Conservation (phyloP, 2,329 filamentous ascomycete genomes). For the Rutstroemia sp. region DNA sequence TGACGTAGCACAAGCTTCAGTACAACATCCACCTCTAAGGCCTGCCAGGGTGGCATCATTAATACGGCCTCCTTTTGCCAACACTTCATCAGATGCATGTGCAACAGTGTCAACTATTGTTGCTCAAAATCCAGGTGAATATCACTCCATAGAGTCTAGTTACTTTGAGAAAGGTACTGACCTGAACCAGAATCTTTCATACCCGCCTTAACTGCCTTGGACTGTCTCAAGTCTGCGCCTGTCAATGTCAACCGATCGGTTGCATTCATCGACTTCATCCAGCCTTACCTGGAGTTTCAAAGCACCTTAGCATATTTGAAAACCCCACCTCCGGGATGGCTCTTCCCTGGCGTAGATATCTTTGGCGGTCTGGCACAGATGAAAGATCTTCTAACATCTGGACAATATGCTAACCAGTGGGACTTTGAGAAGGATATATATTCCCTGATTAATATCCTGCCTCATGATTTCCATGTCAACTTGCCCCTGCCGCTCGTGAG, state of each 20-base stretch:
- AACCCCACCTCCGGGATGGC: slow-evolving; percentile 43
- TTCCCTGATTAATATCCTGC: slow-evolving; percentile 42
- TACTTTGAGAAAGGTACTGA: background rate
- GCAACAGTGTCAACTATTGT: background rate
- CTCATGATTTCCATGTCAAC: slow-evolving; percentile 58
- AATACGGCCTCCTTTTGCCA: background rate
- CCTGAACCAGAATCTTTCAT: background rate
- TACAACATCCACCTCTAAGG: too few relatives aligned
- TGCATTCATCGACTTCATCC: slow-evolving; percentile 17
- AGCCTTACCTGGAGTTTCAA: slow-evolving; percentile 25
- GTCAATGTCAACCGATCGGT: slow-evolving; percentile 17
- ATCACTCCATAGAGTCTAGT: background rate
- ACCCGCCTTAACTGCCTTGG: slow-evolving; percentile 11
- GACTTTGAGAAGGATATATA: slow-evolving; percentile 46
- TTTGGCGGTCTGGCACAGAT: slow-evolving; percentile 34
- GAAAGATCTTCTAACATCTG: slow-evolving; percentile 11
- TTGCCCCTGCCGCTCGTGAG: slow-evolving; percentile 46
- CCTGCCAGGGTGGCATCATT: background rate
- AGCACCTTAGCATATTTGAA: slow-evolving; percentile 33
- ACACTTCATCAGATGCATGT: background rate
- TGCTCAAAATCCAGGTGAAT: background rate
- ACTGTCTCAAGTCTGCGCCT: slow-evolving; percentile 23
- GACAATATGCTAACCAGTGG: slow-evolving; percentile 35
- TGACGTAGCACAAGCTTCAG: background rate
- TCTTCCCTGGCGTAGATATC: slow-evolving; percentile 33